Conservation (phyloP, 495 filamentous ascomycete species). For the Monascus purpureus region DNA sequence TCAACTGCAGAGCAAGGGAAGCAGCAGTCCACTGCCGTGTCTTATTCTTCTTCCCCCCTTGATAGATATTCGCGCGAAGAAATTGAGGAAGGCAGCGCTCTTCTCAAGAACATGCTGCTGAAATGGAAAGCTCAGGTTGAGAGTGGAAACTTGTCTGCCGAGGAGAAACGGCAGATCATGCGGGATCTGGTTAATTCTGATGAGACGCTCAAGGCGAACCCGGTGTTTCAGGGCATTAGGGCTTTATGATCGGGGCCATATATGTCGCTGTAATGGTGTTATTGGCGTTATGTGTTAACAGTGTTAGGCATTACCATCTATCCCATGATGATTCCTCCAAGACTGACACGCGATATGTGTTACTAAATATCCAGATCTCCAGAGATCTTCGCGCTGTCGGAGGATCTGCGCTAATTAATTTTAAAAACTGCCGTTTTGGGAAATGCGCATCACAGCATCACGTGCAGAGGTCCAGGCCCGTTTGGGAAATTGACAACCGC, state of each 20-base stretch:
- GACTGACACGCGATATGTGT: no score
- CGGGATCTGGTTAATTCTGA: conserved; percentile 64
- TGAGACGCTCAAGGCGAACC: conserved; percentile 59
- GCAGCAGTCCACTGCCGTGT: conserved; percentile 8
- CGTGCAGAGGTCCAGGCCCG: no score
- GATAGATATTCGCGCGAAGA: conserved; percentile 64
- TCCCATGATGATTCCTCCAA: no score
- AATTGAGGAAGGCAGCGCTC: conserved; percentile 74
- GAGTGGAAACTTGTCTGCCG: conserved; percentile 43
- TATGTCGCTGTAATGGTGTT: no score
- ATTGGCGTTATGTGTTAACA: no score
- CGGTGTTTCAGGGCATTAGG: conserved; percentile 81
- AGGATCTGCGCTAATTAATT: no score
- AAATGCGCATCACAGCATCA: no score
- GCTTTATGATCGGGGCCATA: conserved; percentile 45
- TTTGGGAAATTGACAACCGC: no score
- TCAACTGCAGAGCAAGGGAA: conserved; percentile 41
- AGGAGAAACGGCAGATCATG: conserved; percentile 69
- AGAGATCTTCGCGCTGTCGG: no score
- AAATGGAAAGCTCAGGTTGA: conserved; percentile 83
- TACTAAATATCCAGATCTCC: no score
- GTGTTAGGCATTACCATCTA: no score
- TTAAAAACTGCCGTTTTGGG: no score
- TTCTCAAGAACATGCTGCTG: conserved; percentile 74
- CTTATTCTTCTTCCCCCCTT: conserved; percentile 19